These are phyloP conservation scores for Talaromyces pinophilus DNA, from an alignment of 2,329 filamentous ascomycete species.

Conservation along the genomic window DNA sequence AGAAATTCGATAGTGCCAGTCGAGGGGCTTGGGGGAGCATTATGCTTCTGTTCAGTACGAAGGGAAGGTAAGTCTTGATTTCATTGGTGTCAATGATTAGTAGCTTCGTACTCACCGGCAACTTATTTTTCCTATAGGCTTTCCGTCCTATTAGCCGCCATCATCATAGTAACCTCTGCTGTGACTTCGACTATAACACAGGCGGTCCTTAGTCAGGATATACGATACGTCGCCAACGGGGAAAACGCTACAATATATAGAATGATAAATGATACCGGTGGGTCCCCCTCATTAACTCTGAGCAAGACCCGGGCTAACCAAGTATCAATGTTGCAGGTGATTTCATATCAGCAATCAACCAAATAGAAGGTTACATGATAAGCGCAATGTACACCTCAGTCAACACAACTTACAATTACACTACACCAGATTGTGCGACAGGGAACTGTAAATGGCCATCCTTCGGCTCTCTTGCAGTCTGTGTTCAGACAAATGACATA, in stretches of 20 bases:
- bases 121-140: slow-evolving; percentile 6
- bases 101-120: neutral
- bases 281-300: neutral
- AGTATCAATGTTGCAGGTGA: neutral
- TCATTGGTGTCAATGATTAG: neutral
- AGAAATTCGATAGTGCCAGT: slow-evolving; percentile 10
- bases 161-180: slow-evolving; percentile 16
- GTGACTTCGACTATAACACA: slow-evolving; percentile 18
- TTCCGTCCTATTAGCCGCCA: slow-evolving; percentile 10
- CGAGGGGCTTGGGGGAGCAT: slow-evolving; percentile 18
- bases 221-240: slow-evolving; percentile 1
- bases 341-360: slow-evolving; percentile 6
- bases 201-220: neutral
- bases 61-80: slow-evolving; percentile 16
- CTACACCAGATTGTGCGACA: slow-evolving; percentile 10
- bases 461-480: slow-evolving; percentile 20
- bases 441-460: slow-evolving; percentile 20
- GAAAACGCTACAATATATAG: slow-evolving; percentile 2
- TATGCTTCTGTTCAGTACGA: slow-evolving; percentile 16
- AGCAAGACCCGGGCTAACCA: neutral
- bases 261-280: slow-evolving; percentile 6
- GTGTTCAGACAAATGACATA: slow-evolving; percentile 18
- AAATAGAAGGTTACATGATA: slow-evolving; percentile 10
- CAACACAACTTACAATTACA: slow-evolving; percentile 10
- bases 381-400: slow-evolving; percentile 17